Percentiles rank a stretch among this genome's conserved stretches.
phyloP scores from a whole-genome alignment of 768 basidiomycete genomes.

The Dentipellis sp. region DNA sequence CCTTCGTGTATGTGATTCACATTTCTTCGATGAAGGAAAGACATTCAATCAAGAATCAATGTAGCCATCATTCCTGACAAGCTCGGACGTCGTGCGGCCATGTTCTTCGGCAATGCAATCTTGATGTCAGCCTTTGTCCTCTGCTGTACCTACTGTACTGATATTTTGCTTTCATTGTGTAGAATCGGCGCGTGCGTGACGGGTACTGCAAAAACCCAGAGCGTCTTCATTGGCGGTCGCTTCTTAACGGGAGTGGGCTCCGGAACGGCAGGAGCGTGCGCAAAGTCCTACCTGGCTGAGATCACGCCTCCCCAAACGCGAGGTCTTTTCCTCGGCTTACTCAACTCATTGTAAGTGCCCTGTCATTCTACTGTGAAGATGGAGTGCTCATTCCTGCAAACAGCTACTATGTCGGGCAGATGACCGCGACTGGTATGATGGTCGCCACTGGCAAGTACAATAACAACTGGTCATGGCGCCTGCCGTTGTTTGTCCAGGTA shows the following conservation, averaged over 20 bases:
- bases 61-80: constrained; percentile 37
- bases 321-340: constrained; percentile 40
- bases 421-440: constrained; percentile 47
- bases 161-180: neutral
- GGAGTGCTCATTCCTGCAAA: neutral
- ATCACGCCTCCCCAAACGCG: constrained; percentile 38
- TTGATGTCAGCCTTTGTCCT: constrained; percentile 27
- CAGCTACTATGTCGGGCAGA: constrained; percentile 46
- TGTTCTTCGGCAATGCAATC: constrained; percentile 38
- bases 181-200: constrained; percentile 41
- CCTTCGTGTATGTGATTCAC: constrained; percentile 27
- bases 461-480: constrained; percentile 37
- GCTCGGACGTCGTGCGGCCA: constrained; percentile 40
- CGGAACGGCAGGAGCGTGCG: constrained; percentile 35
- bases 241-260: constrained; percentile 42
- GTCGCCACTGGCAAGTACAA: constrained; percentile 36
- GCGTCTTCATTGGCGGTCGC: constrained; percentile 36
- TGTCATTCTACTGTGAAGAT: neutral
- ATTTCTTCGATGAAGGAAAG: too few relatives aligned
- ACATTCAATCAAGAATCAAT: neutral
- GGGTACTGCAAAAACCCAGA: constrained; percentile 34
- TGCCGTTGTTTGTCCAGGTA: constrained; percentile 42
- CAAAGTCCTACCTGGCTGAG: constrained; percentile 44
- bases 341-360: constrained; percentile 38
- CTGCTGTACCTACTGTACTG: neutral